Base-by-base conservation (phyloP, 2,329 filamentous ascomycete genomes). In the Penicillium fuscoglaucum region DNA sequence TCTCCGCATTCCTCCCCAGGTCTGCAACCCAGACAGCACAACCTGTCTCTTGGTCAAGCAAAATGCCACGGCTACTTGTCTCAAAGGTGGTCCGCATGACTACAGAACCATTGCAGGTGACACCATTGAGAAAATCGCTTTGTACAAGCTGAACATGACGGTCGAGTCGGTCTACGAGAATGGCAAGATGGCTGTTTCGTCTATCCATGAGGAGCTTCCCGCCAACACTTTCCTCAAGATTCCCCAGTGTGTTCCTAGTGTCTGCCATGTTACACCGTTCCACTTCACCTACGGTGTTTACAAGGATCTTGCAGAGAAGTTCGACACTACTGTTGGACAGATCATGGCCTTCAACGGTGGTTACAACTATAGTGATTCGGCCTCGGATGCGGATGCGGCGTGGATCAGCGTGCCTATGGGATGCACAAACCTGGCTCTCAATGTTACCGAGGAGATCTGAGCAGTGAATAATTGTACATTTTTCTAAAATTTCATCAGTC, bases 281-380 rank as follows among this genome's bases (percentile, higher is more conserved):
- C 35, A 47, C 13, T 60, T 61, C 35, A 58, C 52, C 21, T 60
- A 51, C 31, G 60, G 57, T 15, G 49, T 54, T 19, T 62, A 62
- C n/a, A 59, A 60, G 37, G 57, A 64, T 55, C 50, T 64, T 37
- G 61, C 60, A 7, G 57, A 60, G 24, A 52, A 47, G 28, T 54
- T 54, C n/a, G 54, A 44, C 3, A 50, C 55, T 15, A 58, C 60
- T 5, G 52, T 57, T 37, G 60, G 61, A 3, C 60, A 64, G 24
- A 60, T 64, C n/a, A 58, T 60, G 55, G 35, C 49, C 2, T 48
- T 59, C 8, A 64, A 56, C 24, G 51, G 51, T 13, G 39, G n/a
- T 8, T 61, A 62, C n/a, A 64, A 62, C 13, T 55, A 62, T 39
- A 60, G 57, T 41, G 35, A 37, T 4, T 39, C 37, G 9, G n/a